phyloP scores from a whole-genome alignment of 225 moss, liverwort and hornwort genomes.

The Marchantia polymorpha region DNA sequence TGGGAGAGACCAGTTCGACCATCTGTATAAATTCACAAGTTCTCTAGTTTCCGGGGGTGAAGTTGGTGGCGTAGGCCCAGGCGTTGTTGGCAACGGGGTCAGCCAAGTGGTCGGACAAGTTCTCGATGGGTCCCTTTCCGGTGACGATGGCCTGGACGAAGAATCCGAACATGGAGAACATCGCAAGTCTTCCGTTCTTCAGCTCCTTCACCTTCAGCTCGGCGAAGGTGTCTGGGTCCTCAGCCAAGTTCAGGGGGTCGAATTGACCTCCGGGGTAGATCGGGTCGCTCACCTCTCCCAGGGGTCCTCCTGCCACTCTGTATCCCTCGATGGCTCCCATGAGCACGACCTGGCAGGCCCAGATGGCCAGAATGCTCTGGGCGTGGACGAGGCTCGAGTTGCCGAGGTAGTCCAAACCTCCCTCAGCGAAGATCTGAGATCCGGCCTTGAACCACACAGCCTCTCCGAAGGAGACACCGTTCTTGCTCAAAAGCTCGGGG shows the following conservation, averaged over 20 bases:
- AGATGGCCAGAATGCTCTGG: constrained; percentile 21
- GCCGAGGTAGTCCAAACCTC: constrained; percentile 50
- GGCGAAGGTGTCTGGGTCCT: constrained; percentile 50
- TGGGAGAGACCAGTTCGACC: too few species aligned
- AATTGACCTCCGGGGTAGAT: constrained; percentile 41
- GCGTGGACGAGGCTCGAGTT: constrained; percentile 22
- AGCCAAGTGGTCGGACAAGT: constrained; percentile 38
- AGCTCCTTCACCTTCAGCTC: constrained; percentile 53
- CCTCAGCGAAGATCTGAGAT: constrained; percentile 44
- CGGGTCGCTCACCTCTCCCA: constrained; percentile 36
- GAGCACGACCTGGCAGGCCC: constrained; percentile 17
- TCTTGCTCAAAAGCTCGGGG: constrained; percentile 47
- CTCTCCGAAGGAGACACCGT: constrained; percentile 43
- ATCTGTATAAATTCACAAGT: not conserved
- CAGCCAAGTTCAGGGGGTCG: constrained; percentile 43
- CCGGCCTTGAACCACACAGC: constrained; percentile 65
- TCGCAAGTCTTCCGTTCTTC: constrained; percentile 41
- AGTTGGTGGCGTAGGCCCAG: constrained; percentile 18
- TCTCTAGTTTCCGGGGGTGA: constrained; percentile 2
- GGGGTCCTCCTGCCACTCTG: constrained; percentile 25
- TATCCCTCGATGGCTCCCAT: constrained; percentile 21
- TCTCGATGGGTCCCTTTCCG: constrained; percentile 41
- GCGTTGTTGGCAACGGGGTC: constrained; percentile 31
- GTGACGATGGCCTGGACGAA: constrained; percentile 45
- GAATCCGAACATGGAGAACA: constrained; percentile 44